A percentile compares a stretch with the other conserved stretches of the same genome.
phyloP scores from a whole-genome alignment of 768 basidiomycete genomes.

The Paxillus ammoniavirescens region DNA sequence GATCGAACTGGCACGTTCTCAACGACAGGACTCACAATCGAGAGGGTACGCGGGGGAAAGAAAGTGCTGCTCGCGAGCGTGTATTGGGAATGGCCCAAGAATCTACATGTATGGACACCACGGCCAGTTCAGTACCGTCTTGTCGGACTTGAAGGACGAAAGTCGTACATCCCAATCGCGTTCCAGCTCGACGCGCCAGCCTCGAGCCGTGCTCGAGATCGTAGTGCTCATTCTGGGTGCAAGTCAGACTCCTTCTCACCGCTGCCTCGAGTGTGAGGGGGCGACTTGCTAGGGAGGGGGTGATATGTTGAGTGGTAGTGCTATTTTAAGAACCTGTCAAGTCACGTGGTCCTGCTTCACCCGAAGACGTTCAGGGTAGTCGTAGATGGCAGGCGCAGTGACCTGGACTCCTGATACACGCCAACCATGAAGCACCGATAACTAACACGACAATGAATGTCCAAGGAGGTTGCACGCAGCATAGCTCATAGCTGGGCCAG shows the following conservation, averaged over 20 bases:
- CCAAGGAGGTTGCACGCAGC: neutral
- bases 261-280: too few relatives aligned
- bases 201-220: neutral
- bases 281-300: too few relatives aligned
- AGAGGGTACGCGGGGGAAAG: conserved; percentile 77
- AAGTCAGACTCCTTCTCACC: too few relatives aligned
- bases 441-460: neutral
- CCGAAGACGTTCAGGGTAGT: too few relatives aligned
- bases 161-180: conserved; percentile 27
- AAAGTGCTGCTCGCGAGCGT: conserved; percentile 81
- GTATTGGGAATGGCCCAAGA: conserved; percentile 81
- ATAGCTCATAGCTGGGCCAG: neutral
- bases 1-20: neutral
- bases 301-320: too few relatives aligned
- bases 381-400: too few relatives aligned
- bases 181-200: conserved; percentile 27
- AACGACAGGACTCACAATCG: conserved; percentile 44
- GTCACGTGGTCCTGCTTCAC: too few relatives aligned
- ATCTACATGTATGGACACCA: conserved; percentile 42
- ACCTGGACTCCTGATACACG: neutral
- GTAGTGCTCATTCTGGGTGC: conserved; percentile 5
- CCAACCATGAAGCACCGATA: neutral
- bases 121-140: neutral
- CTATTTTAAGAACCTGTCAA: too few relatives aligned
- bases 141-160: neutral